A percentile compares a stretch with the other conserved stretches of the same genome.
Conservation (phyloP, 1,139 yeast species). For the Pichia sp. region DNA sequence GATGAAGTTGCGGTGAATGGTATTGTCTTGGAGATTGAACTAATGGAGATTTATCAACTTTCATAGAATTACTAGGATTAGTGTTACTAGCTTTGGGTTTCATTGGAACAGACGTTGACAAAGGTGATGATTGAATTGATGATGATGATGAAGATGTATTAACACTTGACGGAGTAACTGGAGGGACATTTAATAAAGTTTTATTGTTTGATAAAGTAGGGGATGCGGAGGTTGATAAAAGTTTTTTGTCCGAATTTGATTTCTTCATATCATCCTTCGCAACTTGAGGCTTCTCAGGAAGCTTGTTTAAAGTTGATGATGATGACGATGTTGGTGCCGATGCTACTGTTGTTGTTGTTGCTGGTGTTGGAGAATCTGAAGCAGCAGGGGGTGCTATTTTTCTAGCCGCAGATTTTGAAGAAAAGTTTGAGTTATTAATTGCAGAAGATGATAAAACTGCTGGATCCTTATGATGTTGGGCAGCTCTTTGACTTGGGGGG, state of each 20-base stretch:
- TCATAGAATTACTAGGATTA: background rate
- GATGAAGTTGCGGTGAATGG: constrained; percentile 1
- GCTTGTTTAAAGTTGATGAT: background rate
- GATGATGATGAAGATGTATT: background rate
- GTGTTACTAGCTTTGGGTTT: background rate
- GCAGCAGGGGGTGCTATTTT: background rate
- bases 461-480: constrained; percentile 65
- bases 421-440: background rate
- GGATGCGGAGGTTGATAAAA: background rate
- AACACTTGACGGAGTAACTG: background rate
- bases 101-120: background rate
- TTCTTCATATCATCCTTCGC: background rate
- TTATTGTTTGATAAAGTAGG: background rate
- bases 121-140: background rate
- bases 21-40: constrained; percentile 3
- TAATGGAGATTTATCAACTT: background rate
- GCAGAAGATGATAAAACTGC: constrained; percentile 45
- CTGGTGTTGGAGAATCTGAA: background rate
- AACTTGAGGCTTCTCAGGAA: constrained; percentile 10
- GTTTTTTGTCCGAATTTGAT: background rate
- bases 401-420: background rate
- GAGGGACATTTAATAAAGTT: background rate
- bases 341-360: constrained; percentile 32
- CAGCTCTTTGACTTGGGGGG: constrained; percentile 64
- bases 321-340: constrained; percentile 48